A percentile compares a stretch with the other conserved stretches of the same genome.
phyloP scores from a whole-genome alignment of 2,329 filamentous ascomycete species.

The Pseudogymnoascus sp. region DNA sequence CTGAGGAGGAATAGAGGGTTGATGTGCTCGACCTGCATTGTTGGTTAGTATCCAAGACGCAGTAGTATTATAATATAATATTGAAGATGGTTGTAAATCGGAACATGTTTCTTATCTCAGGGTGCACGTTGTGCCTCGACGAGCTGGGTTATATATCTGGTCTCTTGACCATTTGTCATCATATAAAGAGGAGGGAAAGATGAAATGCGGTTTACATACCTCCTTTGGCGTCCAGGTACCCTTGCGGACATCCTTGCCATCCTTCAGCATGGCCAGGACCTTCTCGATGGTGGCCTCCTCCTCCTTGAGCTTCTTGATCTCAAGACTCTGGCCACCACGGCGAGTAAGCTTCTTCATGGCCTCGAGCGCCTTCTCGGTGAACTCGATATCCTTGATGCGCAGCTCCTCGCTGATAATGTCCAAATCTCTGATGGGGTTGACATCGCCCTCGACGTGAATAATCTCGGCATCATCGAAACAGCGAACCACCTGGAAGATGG shows the following conservation, averaged over 20 bases:
- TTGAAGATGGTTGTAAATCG: slow-evolving; percentile 21
- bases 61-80: slow-evolving; percentile 19
- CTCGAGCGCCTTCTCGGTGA: slow-evolving; percentile 91
- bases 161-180: slow-evolving; percentile 97
- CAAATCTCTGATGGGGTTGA: slow-evolving; percentile 87
- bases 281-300: slow-evolving; percentile 92
- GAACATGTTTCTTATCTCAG: slow-evolving; percentile 65
- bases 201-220: slow-evolving; percentile 52
- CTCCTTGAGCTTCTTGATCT: slow-evolving; percentile 95
- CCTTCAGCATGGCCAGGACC: slow-evolving; percentile 72
- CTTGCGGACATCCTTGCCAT: slow-evolving; percentile 90
- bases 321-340: slow-evolving; percentile 86
- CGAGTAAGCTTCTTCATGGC: slow-evolving; percentile 88
- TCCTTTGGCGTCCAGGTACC: slow-evolving; percentile 87
- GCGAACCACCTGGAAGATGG: slow-evolving; percentile 93
- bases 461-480: slow-evolving; percentile 99
- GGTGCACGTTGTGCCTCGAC: slow-evolving; percentile 83
- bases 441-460: slow-evolving; percentile 98
- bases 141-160: slow-evolving; percentile 92
- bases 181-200: slow-evolving; percentile 40
- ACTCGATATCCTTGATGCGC: slow-evolving; percentile 97
- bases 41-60: slow-evolving; percentile 17
- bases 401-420: slow-evolving; percentile 96
- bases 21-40: slow-evolving; percentile 79
- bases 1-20: slow-evolving; percentile 93